Evolutionary conservation across 164 flowering plant genomes (phyloP).

Genomic region (Taxillus chinensis): DNA sequence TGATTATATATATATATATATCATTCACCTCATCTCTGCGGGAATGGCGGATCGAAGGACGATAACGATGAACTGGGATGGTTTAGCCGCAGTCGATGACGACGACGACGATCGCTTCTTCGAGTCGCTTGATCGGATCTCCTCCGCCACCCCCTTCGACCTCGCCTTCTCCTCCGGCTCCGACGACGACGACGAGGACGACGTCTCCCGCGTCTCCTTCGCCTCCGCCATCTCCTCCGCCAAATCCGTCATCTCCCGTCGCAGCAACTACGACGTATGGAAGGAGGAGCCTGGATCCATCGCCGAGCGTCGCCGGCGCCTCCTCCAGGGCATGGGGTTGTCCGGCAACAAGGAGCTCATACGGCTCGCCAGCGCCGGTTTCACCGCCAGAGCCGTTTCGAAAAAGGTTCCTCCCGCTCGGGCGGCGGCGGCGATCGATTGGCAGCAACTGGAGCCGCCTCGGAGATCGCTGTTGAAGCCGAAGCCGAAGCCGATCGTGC

Average conservation of each 20-base stretch:
- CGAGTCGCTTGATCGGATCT: conserved; percentile 51
- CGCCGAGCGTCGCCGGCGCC: conserved; percentile 56
- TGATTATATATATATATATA: too few relatives aligned
- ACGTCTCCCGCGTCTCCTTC: conserved; percentile 51
- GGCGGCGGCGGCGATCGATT: neutral
- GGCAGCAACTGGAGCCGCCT: neutral
- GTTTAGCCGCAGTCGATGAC: conserved; percentile 35
- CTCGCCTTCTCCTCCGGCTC: conserved; percentile 32
- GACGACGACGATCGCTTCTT: conserved; percentile 61
- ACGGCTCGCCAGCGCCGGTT: conserved; percentile 17
- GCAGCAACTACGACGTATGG: conserved; percentile 55
- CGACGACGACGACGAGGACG: conserved; percentile 62
- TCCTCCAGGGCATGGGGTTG: conserved; percentile 75
- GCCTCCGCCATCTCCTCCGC: conserved; percentile 38
- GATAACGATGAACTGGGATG: conserved; percentile 57
- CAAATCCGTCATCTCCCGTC: conserved; percentile 7
- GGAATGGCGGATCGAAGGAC: conserved; percentile 28
- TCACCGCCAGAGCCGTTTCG: conserved; percentile 15
- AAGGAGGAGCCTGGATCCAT: conserved; percentile 68
- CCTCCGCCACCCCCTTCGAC: conserved; percentile 37
- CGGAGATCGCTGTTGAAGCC: neutral
- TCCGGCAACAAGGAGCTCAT: conserved; percentile 27
- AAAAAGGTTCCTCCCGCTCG: conserved; percentile 2
- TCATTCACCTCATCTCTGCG: conserved; percentile 1
- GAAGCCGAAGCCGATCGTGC: conserved; percentile 10